phyloP scores from a whole-genome alignment of 805 yeast species.

The fission yeast (Schizosaccharomyces pombe) region DNA sequence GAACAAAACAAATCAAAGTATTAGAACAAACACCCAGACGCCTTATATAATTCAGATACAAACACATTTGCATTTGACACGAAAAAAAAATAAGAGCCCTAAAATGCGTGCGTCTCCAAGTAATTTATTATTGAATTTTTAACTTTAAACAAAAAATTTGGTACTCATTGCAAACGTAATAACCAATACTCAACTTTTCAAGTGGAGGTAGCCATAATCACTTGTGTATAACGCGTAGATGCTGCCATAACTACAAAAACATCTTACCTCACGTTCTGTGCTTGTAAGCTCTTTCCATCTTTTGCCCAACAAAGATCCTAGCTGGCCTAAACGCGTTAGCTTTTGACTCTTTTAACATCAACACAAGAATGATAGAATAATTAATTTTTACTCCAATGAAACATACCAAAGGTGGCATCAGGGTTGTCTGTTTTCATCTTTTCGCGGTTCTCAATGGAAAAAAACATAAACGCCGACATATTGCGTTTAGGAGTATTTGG shows the following conservation, averaged over 20 bases:
- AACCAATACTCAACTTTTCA: no score
- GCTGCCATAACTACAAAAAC: conserved; percentile 15
- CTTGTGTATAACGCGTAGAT: background rate
- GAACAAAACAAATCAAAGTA: background rate
- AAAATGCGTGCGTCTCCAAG: no score
- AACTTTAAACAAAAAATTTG: no score
- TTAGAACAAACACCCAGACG: background rate
- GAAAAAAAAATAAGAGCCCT: no score
- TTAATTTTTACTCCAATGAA: background rate
- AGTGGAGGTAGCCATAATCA: background rate
- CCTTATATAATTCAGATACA: background rate
- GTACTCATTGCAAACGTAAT: no score
- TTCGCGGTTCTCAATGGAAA: conserved; percentile 94
- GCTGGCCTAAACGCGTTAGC: conserved; percentile 26
- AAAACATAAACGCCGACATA: conserved; percentile 94
- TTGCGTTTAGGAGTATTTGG: conserved; percentile 99
- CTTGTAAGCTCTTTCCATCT: conserved; percentile 78
- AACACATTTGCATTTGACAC: no score
- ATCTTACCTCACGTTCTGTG: conserved; percentile 66
- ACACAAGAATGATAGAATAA: background rate
- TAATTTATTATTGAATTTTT: no score
- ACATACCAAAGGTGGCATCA: conserved; percentile 63
- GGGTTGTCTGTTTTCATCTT: conserved; percentile 89
- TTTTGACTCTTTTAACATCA: background rate
- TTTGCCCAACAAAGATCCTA: conserved; percentile 86